A percentile compares a stretch with the other conserved stretches of the same genome.
phyloP scores from a whole-genome alignment of 345 rosid genomes.

The Clarkia xantiana region DNA sequence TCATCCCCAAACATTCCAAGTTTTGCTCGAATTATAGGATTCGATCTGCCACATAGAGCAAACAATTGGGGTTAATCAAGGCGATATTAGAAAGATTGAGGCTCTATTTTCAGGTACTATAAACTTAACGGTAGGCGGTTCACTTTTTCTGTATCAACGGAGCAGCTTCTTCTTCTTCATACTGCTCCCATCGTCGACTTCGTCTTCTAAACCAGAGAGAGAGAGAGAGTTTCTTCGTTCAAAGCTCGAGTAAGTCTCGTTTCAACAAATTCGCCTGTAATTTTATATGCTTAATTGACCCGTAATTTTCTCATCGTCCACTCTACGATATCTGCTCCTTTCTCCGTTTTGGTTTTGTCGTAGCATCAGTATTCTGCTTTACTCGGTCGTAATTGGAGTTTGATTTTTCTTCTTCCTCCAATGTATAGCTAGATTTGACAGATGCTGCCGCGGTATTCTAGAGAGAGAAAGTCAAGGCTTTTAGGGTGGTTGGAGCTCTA shows the following conservation, averaged over 20 bases:
- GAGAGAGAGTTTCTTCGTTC: too few species aligned
- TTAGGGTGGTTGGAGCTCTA: slow-evolving; percentile 3
- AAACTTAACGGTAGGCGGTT: not conserved
- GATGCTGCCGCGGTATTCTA: not conserved
- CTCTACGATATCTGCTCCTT: not conserved
- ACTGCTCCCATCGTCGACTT: slow-evolving; percentile 2
- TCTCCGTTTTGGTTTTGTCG: not conserved
- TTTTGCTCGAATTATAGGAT: too few species aligned
- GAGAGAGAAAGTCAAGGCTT: slow-evolving; percentile 18
- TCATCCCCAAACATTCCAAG: too few species aligned
- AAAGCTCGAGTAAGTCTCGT: slow-evolving; percentile 5
- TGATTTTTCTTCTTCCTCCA: slow-evolving; percentile 28
- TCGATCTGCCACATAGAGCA: too few species aligned
- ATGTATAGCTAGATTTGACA: slow-evolving; percentile 3
- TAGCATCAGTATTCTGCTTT: slow-evolving; percentile 7
- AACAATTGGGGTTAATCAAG: too few species aligned
- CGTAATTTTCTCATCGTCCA: slow-evolving; percentile 2
- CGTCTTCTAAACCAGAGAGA: not conserved
- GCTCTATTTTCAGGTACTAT: not conserved
- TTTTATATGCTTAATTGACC: slow-evolving; percentile 1
- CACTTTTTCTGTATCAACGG: not conserved
- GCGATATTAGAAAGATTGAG: too few species aligned
- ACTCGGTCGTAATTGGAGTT: slow-evolving; percentile 34
- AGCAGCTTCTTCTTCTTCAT: not conserved
- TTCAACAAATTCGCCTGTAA: slow-evolving; percentile 9